Evolutionary conservation across 2,329 filamentous ascomycete genomes (phyloP).

Genomic region (Trichoderma hamatum): DNA sequence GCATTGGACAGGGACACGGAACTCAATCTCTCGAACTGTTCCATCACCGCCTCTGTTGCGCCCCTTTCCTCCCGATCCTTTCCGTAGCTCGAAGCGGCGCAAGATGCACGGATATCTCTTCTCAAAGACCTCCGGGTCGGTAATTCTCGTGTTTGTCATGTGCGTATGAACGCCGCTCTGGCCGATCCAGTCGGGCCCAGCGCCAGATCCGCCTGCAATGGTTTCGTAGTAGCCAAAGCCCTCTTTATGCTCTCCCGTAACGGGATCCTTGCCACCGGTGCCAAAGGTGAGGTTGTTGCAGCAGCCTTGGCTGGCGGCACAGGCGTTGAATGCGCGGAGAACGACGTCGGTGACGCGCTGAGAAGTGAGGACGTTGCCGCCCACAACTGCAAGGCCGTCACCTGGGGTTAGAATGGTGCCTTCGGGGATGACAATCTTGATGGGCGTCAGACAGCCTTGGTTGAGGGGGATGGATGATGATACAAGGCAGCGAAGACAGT

Average conservation of each 20-base stretch:
- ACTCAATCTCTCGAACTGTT: slow-evolving; percentile 78
- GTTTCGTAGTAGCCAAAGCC: slow-evolving; percentile 90
- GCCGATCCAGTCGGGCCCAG: slow-evolving; percentile 72
- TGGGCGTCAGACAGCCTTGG: slow-evolving; percentile 79
- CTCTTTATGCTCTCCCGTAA: slow-evolving; percentile 46
- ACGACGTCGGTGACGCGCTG: slow-evolving; percentile 85
- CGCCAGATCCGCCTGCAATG: slow-evolving; percentile 76
- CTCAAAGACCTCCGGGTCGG: slow-evolving; percentile 79
- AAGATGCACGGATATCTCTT: slow-evolving; percentile 70
- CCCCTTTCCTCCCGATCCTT: slow-evolving; percentile 60
- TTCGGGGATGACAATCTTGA: slow-evolving; percentile 72
- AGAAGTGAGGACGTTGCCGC: slow-evolving; percentile 78
- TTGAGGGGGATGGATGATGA: slow-evolving; percentile 82
- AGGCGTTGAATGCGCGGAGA: slow-evolving; percentile 76
- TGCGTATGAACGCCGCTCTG: slow-evolving; percentile 78
- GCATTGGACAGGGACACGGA: slow-evolving; percentile 75
- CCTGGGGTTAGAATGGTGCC: slow-evolving; percentile 75
- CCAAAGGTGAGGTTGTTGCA: slow-evolving; percentile 87
- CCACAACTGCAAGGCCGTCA: slow-evolving; percentile 77
- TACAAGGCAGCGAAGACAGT: slow-evolving; percentile 80
- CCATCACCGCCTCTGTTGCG: slow-evolving; percentile 73
- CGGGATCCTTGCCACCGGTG: slow-evolving; percentile 70
- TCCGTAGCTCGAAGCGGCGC: slow-evolving; percentile 67
- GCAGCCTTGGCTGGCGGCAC: slow-evolving; percentile 77
- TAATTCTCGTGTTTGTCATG: slow-evolving; percentile 87